A percentile compares a stretch with the other conserved stretches of the same genome.
phyloP scores from a whole-genome alignment of 768 basidiomycete genomes.

The Sarcodon aspratus region DNA sequence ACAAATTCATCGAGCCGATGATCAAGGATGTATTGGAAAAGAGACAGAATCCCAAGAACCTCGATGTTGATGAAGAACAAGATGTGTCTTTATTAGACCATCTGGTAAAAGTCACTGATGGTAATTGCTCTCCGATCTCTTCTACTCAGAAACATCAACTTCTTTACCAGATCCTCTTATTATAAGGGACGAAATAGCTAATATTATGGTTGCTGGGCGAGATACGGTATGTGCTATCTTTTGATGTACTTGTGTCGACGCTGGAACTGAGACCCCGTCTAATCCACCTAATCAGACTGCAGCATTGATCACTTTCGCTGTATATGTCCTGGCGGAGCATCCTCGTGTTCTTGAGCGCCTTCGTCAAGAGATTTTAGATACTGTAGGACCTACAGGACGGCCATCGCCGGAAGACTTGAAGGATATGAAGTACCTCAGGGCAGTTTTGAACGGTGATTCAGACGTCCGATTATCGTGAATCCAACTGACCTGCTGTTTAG shows the following conservation, averaged over 20 bases:
- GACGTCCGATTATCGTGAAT: not conserved
- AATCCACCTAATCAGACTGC: conserved; percentile 20
- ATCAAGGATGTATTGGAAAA: conserved; percentile 30
- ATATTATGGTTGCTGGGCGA: conserved; percentile 44
- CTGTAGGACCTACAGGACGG: conserved; percentile 28
- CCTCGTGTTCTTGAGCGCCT: conserved; percentile 35
- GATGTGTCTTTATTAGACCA: conserved; percentile 16
- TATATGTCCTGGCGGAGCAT: conserved; percentile 44
- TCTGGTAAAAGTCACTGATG: conserved; percentile 10
- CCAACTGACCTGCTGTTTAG: conserved; percentile 9
- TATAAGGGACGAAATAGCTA: conserved; percentile 40
- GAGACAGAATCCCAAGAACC: conserved; percentile 18
- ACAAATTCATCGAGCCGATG: conserved; percentile 44
- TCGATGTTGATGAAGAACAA: conserved; percentile 8
- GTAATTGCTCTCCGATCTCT: conserved; percentile 17
- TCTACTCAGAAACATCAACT: conserved; percentile 22
- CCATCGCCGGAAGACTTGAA: conserved; percentile 47
- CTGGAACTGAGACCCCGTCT: not conserved
- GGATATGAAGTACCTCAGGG: conserved; percentile 47
- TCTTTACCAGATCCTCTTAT: conserved; percentile 23
- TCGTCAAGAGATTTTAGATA: conserved; percentile 35
- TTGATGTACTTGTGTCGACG: not conserved
- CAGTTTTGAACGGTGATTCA: conserved; percentile 39
- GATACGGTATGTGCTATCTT: conserved; percentile 28
- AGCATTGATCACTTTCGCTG: conserved; percentile 36